phyloP scores from a whole-genome alignment of 2,329 filamentous ascomycete species.

The Xylaria sp. region DNA sequence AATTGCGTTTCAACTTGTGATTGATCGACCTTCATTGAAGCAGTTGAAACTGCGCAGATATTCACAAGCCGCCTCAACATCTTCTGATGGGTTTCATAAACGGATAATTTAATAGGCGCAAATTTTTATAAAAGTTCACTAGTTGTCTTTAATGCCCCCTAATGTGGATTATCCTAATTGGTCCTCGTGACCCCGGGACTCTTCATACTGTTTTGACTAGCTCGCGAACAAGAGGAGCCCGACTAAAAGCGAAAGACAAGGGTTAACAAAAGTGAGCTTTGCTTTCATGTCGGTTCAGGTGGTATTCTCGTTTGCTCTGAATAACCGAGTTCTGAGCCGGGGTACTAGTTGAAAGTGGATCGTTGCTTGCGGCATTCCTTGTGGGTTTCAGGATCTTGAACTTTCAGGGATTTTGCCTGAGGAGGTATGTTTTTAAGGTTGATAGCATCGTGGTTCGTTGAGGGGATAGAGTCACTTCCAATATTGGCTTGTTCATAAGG shows the following conservation, averaged over 20 bases:
- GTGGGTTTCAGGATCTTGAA: not conserved
- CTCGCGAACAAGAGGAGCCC: not conserved
- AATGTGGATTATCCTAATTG: not conserved
- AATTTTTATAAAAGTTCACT: not conserved
- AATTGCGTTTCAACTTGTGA: slow-evolving; percentile 3
- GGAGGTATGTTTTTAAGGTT: not conserved
- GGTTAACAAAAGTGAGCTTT: not conserved
- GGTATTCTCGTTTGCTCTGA: not conserved
- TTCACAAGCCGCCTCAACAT: not conserved
- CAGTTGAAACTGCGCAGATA: not conserved
- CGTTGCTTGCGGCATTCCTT: not conserved
- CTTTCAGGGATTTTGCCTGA: slow-evolving; percentile 1
- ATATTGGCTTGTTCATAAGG: not conserved
- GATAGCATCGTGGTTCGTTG: not conserved
- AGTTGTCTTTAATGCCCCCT: not conserved
- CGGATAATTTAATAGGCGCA: not conserved
- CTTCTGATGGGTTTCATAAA: not conserved
- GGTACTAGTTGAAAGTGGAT: not conserved
- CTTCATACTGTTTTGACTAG: not conserved
- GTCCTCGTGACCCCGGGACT: no score
- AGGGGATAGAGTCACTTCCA: not conserved
- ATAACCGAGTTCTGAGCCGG: not conserved
- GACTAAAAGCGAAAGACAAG: not conserved
- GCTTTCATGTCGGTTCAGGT: not conserved
- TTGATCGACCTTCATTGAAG: not conserved